phyloP scores from a whole-genome alignment of 257 asterid species.

The Salvia splendens region DNA sequence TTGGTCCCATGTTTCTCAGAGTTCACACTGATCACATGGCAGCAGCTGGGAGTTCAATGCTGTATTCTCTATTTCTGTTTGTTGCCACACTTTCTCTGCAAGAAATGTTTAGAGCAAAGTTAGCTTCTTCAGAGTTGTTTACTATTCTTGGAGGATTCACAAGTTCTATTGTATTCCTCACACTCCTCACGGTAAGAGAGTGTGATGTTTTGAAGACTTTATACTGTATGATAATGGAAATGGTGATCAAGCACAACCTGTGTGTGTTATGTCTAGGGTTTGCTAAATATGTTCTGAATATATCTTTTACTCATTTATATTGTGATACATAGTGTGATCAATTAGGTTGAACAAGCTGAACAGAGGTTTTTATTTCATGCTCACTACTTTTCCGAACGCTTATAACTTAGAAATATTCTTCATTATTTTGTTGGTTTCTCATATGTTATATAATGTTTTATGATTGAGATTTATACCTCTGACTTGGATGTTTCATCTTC shows the following conservation, averaged over 20 bases:
- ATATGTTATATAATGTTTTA: background rate
- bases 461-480: conserved; percentile 30
- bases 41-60: conserved; percentile 85
- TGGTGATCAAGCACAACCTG: conserved; percentile 1
- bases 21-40: conserved; percentile 52
- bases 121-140: conserved; percentile 88
- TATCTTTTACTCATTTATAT: background rate
- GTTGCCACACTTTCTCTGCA: conserved; percentile 76
- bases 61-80: conserved; percentile 73
- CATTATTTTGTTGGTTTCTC: conserved; percentile 6
- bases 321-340: background rate
- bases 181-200: conserved; percentile 65
- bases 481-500: conserved; percentile 41
- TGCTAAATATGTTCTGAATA: background rate
- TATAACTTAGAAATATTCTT: background rate
- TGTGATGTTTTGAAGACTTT: background rate
- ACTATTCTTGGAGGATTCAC: conserved; percentile 94
- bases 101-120: conserved; percentile 70
- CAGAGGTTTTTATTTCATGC: background rate
- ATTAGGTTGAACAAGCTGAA: background rate
- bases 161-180: conserved; percentile 77
- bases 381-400: background rate
- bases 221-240: background rate
- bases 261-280: conserved; percentile 3
- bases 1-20: conserved; percentile 25